These are phyloP conservation scores for Chalaropsis ovoidea DNA, from an alignment of 2,329 filamentous ascomycete species.

Conservation along the genomic window DNA sequence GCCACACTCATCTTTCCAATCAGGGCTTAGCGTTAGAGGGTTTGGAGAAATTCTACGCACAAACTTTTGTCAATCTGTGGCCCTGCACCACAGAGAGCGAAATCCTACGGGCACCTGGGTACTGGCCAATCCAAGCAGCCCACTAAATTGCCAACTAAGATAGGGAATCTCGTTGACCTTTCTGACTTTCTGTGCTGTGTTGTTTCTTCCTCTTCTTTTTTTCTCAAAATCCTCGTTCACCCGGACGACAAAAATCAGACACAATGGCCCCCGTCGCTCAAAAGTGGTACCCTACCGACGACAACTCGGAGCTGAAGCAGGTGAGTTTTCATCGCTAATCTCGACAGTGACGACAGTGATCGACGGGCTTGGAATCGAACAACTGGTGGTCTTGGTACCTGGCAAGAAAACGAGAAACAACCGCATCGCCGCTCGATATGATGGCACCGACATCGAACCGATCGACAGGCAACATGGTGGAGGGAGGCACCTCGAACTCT, in stretches of 20 bases:
- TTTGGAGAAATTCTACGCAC: slow-evolving; percentile 35
- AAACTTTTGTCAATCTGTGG: slow-evolving; percentile 32
- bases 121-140: slow-evolving; percentile 21
- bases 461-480: not conserved
- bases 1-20: slow-evolving; percentile 27
- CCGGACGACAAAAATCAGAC: slow-evolving; percentile 35
- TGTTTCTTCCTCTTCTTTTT: slow-evolving; percentile 25
- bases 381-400: slow-evolving; percentile 9
- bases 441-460: slow-evolving; percentile 1
- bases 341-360: slow-evolving; percentile 28
- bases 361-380: slow-evolving; percentile 11
- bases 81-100: slow-evolving; percentile 25
- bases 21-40: slow-evolving; percentile 35
- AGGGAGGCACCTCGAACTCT: not conserved
- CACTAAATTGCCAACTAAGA: slow-evolving; percentile 25
- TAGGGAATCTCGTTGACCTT: slow-evolving; percentile 30
- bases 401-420: slow-evolving; percentile 1
- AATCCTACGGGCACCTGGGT: slow-evolving; percentile 22
- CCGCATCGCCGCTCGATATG: slow-evolving; percentile 8
- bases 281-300: slow-evolving; percentile 98
- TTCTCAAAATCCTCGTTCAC: slow-evolving; percentile 24
- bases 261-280: slow-evolving; percentile 65
- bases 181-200: slow-evolving; percentile 26
- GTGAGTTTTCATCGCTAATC: slow-evolving; percentile 50
- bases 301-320: slow-evolving; percentile 82